Evolutionary conservation across 805 yeast genomes (phyloP), one percentile per base, ranked within the genome.

Genomic region (Gaillardinia entomophila): DNA sequence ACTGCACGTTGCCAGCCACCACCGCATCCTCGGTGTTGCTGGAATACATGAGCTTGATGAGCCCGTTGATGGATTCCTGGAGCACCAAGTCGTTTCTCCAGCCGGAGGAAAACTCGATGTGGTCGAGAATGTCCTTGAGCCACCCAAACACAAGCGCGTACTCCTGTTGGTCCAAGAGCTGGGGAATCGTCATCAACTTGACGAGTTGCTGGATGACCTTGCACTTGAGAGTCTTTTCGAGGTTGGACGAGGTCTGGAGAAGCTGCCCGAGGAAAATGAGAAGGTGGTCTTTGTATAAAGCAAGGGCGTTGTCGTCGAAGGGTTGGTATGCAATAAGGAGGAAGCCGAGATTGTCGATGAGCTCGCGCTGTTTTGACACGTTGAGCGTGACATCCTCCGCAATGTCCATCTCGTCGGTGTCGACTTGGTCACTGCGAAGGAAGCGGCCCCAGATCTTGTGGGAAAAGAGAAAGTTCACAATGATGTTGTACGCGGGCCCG

Each of bases 181-280:
- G 60, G 2, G 58, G 53, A 42, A 83, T 58, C 19, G 65, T 58
- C 6, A 79, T 61, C 27, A 86, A 48, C 31, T 75, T 74, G 1
- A 77, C 67, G 31, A 87, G 66, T 28, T 82, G 84, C 33, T 75
- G 75, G 18, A 83, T 62, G 1, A 92, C 74, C 26, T 81, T 60
- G 17, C 82, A 68, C 46, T 87, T 70, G 35, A 87, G 64, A 1
- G 88, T 75, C 8, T 78, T 79, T 46, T 85, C 96, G 19, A 75
- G 59, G 22, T 68, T 70, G 0, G 95, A 77, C 0, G 84, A 70
- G 0, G 82, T 71, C 50, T 81, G 73, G 30, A 89, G 63, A 4
- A 85, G 69, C 47, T 75, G 79, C n/a, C 88, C 77, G 42, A 86
- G 53, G 27, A 81, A 61, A 33, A 79, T 74, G 19, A 88, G 57